phyloP scores from a whole-genome alignment of 768 basidiomycete genomes.

The Tulasnella sp. region DNA sequence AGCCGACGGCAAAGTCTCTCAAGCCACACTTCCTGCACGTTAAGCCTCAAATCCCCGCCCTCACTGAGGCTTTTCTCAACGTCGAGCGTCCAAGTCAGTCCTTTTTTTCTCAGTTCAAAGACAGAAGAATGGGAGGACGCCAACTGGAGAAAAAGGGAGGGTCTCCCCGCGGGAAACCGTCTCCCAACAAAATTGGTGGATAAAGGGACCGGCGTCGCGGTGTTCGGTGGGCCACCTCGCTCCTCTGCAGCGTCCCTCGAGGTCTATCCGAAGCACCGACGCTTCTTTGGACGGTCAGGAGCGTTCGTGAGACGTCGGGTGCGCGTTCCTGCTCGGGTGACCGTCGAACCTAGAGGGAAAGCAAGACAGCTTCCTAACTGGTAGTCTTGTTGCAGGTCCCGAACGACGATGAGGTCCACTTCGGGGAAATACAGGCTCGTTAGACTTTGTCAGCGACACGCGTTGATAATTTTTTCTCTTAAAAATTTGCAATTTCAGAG shows the following conservation, averaged over 20 bases:
- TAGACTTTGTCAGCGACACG: background rate
- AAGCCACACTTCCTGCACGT: background rate
- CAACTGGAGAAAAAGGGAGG: constrained; percentile 8
- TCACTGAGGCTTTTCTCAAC: background rate
- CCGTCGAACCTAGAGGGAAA: background rate
- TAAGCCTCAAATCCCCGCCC: background rate
- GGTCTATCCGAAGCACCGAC: background rate
- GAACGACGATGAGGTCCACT: background rate
- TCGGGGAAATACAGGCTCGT: background rate
- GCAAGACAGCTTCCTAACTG: background rate
- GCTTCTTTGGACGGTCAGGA: background rate
- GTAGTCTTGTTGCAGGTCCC: constrained; percentile 8
- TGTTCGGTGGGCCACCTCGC: constrained; percentile 12
- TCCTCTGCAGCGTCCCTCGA: background rate
- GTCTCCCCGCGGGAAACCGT: background rate
- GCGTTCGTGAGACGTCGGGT: background rate
- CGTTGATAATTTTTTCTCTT: background rate
- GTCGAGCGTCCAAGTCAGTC: background rate
- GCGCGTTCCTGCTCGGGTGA: constrained; percentile 5
- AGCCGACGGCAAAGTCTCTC: constrained; percentile 14
- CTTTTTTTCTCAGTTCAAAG: background rate
- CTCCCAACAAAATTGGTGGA: background rate
- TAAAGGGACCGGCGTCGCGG: constrained; percentile 14
- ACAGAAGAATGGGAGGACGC: background rate
- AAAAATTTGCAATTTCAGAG: background rate